A percentile compares a stretch with the other conserved stretches of the same genome.
These are phyloP conservation scores for Botrytis pseudocinerea DNA, from an alignment of 2,329 filamentous ascomycete species.

Conservation along the genomic window DNA sequence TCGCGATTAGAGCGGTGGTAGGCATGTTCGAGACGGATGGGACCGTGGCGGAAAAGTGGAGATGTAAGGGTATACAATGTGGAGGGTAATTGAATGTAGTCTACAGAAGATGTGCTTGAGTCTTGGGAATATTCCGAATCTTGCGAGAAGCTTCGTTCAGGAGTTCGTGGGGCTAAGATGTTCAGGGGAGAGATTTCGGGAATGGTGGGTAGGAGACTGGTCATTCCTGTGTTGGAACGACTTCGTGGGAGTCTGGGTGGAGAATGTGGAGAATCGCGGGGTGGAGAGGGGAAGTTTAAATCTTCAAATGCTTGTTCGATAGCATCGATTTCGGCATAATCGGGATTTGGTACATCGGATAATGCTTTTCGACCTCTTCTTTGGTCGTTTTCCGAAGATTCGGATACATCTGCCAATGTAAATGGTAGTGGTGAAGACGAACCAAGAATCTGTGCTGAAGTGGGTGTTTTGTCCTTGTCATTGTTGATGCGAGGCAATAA, in stretches of 20 bases:
- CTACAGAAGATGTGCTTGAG: neutral
- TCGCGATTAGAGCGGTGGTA: conserved; percentile 43
- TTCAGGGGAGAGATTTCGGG: conserved; percentile 43
- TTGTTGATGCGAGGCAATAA: conserved; percentile 48
- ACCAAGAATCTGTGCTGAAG: neutral
- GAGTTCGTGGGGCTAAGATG: conserved; percentile 15
- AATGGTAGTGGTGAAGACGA: conserved; percentile 6
- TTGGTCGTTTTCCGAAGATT: neutral
- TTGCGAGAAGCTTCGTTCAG: conserved; percentile 19
- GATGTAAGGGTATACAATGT: conserved; percentile 52
- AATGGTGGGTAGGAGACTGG: conserved; percentile 45
- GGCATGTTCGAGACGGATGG: conserved; percentile 52
- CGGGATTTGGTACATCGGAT: neutral
- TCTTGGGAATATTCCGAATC: conserved; percentile 18
- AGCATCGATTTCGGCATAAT: conserved; percentile 15
- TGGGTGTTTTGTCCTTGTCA: conserved; percentile 34
- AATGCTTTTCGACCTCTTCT: neutral
- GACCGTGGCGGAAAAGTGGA: conserved; percentile 55
- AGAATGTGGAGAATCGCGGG: conserved; percentile 35
- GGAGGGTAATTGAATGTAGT: conserved; percentile 43
- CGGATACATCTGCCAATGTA: neutral
- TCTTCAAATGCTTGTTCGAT: conserved; percentile 32
- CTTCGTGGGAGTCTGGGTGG: conserved; percentile 40
- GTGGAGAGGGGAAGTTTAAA: conserved; percentile 40
- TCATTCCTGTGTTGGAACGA: conserved; percentile 27